Conservation (phyloP, 2,329 filamentous ascomycete genomes). For the Venturia effusa region DNA sequence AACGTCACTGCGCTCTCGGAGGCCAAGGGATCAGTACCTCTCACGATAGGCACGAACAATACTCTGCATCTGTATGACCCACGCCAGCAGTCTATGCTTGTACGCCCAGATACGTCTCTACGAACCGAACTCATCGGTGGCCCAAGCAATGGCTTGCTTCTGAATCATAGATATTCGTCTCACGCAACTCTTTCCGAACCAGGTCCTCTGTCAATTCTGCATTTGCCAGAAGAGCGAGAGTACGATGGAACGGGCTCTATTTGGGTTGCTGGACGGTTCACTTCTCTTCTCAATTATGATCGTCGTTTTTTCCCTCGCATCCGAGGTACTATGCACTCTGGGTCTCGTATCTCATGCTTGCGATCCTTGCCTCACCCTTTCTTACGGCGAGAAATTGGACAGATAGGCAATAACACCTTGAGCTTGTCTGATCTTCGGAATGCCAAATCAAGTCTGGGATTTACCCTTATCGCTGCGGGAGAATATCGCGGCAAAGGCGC, state of each 20-base stretch:
- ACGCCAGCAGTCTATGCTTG: slow-evolving; percentile 33
- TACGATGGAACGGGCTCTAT: slow-evolving; percentile 50
- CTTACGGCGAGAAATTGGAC: slow-evolving; percentile 50
- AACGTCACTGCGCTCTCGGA: slow-evolving; percentile 75
- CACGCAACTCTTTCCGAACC: slow-evolving; percentile 71
- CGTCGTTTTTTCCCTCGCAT: slow-evolving; percentile 73
- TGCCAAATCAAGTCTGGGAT: slow-evolving; percentile 43
- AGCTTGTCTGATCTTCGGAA: slow-evolving; percentile 43
- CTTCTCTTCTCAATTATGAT: slow-evolving; percentile 81
- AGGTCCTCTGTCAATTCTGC: slow-evolving; percentile 71
- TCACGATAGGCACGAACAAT: slow-evolving; percentile 75
- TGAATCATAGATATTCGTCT: slow-evolving; percentile 9
- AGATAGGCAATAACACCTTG: slow-evolving; percentile 43
- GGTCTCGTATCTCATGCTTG: slow-evolving; percentile 65
- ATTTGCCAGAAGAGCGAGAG: slow-evolving; percentile 51
- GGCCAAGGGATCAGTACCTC: slow-evolving; percentile 51
- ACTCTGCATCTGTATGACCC: slow-evolving; percentile 78
- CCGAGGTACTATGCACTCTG: slow-evolving; percentile 70
- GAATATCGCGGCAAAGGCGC: slow-evolving; percentile 89
- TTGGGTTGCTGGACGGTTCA: slow-evolving; percentile 80
- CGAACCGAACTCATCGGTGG: slow-evolving; percentile 5
- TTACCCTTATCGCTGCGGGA: slow-evolving; percentile 70
- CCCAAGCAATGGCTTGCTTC: neutral
- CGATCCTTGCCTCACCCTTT: slow-evolving; percentile 59
- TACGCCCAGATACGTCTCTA: neutral